phyloP scores from a whole-genome alignment of 1,284 basidiomycete species.

The Trichosporon sp. region DNA sequence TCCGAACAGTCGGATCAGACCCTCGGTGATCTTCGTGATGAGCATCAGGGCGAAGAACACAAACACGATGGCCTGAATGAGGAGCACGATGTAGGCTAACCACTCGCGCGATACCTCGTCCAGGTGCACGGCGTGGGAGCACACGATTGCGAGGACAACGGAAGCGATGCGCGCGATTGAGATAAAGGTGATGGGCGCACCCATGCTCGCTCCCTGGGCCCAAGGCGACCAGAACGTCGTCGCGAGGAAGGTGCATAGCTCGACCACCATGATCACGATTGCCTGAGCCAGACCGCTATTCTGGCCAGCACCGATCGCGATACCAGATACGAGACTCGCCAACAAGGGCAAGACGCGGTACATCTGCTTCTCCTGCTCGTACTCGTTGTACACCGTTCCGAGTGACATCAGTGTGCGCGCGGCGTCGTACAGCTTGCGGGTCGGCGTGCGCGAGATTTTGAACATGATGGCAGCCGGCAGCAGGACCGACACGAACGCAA shows the following conservation, averaged over 20 bases:
- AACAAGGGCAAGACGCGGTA: slow-evolving; percentile 76
- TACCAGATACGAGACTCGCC: slow-evolving; percentile 69
- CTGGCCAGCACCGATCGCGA: slow-evolving; percentile 84
- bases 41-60: slow-evolving; percentile 74
- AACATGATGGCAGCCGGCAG: slow-evolving; percentile 69
- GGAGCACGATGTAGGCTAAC: slow-evolving; percentile 86
- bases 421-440: slow-evolving; percentile 89
- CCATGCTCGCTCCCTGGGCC: slow-evolving; percentile 95
- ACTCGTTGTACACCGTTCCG: slow-evolving; percentile 94
- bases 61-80: slow-evolving; percentile 80
- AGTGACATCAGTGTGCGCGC: slow-evolving; percentile 82
- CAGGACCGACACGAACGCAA: slow-evolving; percentile 70
- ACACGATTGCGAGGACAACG: slow-evolving; percentile 78
- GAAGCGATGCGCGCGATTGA: slow-evolving; percentile 84
- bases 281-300: slow-evolving; percentile 83
- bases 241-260: slow-evolving; percentile 71
- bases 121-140: slow-evolving; percentile 62
- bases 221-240: slow-evolving; percentile 93
- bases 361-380: slow-evolving; percentile 82
- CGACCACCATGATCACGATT: slow-evolving; percentile 77
- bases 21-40: slow-evolving; percentile 76
- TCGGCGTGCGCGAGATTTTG: slow-evolving; percentile 69
- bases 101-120: slow-evolving; percentile 71
- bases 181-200: slow-evolving; percentile 82
- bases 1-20: slow-evolving; percentile 68